Percentiles rank a stretch among this genome's conserved stretches.
Evolutionary conservation across 768 basidiomycete species (phyloP).

Genomic region (Nevesoporus exiguus): DNA sequence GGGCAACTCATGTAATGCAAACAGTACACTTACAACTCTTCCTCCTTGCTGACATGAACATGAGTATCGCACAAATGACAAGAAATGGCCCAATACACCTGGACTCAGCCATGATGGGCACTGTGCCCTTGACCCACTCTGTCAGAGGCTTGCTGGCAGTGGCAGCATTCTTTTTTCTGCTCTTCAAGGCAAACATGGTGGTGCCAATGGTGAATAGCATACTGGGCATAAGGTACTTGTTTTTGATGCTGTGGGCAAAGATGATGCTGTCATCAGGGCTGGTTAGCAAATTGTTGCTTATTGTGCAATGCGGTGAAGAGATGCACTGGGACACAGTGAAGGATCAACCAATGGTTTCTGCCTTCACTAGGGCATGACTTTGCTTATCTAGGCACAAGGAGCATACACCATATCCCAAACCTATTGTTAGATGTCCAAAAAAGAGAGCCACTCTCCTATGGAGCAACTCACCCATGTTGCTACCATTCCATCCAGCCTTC

Average conservation of each 20-base stretch:
- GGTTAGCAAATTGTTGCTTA: constrained; percentile 5
- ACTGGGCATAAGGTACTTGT: constrained; percentile 74
- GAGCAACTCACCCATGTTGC: too few relatives aligned
- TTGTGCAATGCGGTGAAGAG: background rate
- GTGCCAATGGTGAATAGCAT: constrained; percentile 59
- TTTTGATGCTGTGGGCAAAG: constrained; percentile 76
- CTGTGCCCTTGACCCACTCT: constrained; percentile 58
- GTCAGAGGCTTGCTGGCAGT: constrained; percentile 41
- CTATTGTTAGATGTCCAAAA: too few relatives aligned
- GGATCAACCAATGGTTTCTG: too few relatives aligned
- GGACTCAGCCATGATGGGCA: constrained; percentile 63
- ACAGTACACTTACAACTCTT: constrained; percentile 64
- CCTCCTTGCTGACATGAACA: constrained; percentile 61
- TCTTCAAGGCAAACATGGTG: constrained; percentile 50
- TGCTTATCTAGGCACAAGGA: too few relatives aligned
- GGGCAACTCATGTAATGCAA: constrained; percentile 11
- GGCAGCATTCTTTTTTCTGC: constrained; percentile 49
- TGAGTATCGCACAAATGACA: constrained; percentile 6
- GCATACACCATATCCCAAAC: too few relatives aligned
- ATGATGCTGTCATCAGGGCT: constrained; percentile 50
- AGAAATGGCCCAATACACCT: constrained; percentile 47
- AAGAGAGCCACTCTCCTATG: too few relatives aligned
- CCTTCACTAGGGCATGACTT: too few relatives aligned
- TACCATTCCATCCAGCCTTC: too few relatives aligned
- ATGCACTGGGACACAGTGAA: constrained; percentile 46